These are phyloP conservation scores for Fusarium floridanum DNA, from an alignment of 2,329 filamentous ascomycete genomes.

Conservation along the genomic window DNA sequence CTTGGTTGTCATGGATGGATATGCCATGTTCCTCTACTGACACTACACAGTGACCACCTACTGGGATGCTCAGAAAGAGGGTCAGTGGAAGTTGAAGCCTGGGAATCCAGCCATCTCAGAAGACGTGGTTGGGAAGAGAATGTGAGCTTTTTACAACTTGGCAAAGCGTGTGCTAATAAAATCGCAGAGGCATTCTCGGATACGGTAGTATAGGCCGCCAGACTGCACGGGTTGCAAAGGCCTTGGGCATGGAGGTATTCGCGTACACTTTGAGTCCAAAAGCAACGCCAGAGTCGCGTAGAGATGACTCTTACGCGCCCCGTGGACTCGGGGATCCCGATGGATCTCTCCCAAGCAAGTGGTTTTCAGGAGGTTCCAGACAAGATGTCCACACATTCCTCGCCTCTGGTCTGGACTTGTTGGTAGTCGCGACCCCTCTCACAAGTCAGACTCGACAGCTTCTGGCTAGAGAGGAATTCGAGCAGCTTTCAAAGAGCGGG, in stretches of 20 bases:
- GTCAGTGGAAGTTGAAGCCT: background rate
- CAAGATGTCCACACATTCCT: background rate
- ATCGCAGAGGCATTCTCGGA: background rate
- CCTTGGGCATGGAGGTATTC: background rate
- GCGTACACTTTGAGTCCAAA: background rate
- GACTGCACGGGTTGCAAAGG: background rate
- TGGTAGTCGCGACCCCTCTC: background rate
- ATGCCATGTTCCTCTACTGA: background rate
- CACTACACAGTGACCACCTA: background rate
- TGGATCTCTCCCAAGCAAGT: background rate
- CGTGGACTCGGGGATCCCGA: background rate
- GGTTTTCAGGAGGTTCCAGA: background rate
- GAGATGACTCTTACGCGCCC: background rate
- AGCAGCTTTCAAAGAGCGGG: background rate
- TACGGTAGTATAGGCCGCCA: background rate
- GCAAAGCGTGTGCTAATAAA: accelerated
- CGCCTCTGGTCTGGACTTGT: background rate
- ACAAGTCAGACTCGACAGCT: background rate
- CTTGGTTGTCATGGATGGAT: background rate
- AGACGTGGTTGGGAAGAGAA: background rate
- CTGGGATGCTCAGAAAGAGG: background rate
- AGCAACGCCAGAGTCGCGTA: background rate
- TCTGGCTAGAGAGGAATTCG: background rate
- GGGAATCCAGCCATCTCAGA: background rate
- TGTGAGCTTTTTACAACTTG: background rate